Evolutionary conservation across 2,329 filamentous ascomycete genomes (phyloP).

Genomic region (Penicillium digitatum): DNA sequence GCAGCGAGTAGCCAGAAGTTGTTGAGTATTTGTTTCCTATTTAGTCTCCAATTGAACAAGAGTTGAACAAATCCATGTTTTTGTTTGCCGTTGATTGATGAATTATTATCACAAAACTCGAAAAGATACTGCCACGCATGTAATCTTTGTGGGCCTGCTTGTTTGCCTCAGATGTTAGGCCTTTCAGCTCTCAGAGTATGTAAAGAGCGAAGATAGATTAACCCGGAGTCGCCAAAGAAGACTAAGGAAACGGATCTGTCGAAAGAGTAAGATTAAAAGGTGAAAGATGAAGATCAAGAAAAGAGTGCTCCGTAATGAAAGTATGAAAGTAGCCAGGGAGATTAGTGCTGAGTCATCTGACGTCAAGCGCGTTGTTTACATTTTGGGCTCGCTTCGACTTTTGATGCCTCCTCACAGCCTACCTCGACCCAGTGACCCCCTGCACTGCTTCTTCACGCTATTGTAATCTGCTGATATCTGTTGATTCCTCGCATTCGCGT

Average conservation of each 20-base stretch:
- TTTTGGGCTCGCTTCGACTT: constrained; percentile 3
- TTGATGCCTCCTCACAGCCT: neutral
- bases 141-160: neutral
- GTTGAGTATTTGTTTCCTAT: neutral
- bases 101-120: neutral
- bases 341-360: constrained; percentile 4
- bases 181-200: neutral
- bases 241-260: too few relatives aligned
- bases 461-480: neutral
- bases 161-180: neutral
- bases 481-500: constrained; percentile 4
- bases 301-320: neutral
- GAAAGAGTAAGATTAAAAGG: neutral
- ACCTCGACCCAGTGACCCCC: neutral
- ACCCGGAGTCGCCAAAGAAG: neutral
- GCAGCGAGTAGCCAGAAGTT: neutral
- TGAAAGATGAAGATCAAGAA: neutral
- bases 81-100: neutral
- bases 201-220: neutral
- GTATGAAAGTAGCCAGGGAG: neutral
- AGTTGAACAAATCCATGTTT: neutral
- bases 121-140: neutral
- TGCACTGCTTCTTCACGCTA: neutral
- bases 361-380: constrained; percentile 11
- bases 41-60: neutral